Evolutionary conservation across 2,329 filamentous ascomycete genomes (phyloP).

Genomic region (Colletotrichum higginsianum): DNA sequence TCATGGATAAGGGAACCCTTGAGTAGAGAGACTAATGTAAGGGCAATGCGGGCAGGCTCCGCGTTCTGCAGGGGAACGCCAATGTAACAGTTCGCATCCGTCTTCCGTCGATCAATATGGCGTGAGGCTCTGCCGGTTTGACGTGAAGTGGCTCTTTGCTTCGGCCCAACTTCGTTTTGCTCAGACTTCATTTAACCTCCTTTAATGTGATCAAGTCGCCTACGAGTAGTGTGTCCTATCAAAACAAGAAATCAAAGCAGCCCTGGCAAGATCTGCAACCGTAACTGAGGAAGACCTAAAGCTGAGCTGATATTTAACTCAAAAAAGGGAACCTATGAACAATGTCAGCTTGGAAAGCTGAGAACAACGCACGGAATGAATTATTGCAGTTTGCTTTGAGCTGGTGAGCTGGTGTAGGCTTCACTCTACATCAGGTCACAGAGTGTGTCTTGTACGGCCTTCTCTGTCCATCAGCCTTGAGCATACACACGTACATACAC

Average conservation of each 20-base stretch:
- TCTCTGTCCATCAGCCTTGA: too few species aligned
- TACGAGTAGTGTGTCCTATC: background rate
- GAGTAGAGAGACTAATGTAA: constrained; percentile 8
- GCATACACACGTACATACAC: too few species aligned
- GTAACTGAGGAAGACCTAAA: background rate
- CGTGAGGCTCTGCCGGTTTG: constrained; percentile 23
- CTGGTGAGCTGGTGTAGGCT: too few species aligned
- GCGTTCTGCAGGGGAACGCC: background rate
- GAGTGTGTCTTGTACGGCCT: too few species aligned
- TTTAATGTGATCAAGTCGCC: background rate
- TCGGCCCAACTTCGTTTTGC: background rate
- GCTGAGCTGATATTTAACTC: background rate
- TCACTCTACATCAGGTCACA: too few species aligned
- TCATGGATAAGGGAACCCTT: background rate
- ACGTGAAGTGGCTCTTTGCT: background rate
- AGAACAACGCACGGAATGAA: too few species aligned
- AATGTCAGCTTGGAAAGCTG: too few species aligned
- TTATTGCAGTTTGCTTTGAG: too few species aligned
- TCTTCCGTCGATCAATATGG: constrained; percentile 22
- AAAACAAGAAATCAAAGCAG: background rate
- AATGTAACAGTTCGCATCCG: background rate
- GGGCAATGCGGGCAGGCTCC: background rate
- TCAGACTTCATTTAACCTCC: constrained; percentile 1
- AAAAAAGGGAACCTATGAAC: background rate
- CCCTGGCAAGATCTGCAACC: background rate